Base-by-base conservation (phyloP, 805 yeast species). In the Pichia ethanolica region DNA sequence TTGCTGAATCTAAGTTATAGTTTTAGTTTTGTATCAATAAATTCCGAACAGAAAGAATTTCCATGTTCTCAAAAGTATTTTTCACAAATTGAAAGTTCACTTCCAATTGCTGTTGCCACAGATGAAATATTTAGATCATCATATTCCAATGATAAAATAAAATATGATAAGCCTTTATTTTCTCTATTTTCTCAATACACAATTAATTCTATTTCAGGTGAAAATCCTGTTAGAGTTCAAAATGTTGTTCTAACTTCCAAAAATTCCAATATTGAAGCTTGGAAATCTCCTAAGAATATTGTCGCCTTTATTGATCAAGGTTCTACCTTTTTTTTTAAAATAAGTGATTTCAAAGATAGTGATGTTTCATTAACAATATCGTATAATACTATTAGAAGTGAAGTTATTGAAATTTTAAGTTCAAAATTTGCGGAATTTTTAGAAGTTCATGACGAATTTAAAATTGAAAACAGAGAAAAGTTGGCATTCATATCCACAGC, bases 291-390 rank as follows among this genome's bases (percentile, higher is more conserved):
- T 7, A 49, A 52, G 44, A 57, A 62, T 48, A 49, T 78, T 8
- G 65, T 84, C 25, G 83, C 86, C 0, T 79, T 77, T 59, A 77
- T 78, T 7, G 89, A 83, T n/a, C 90, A 86, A 53, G 85, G 89
- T 0, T 79, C 81, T 0, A 75, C 79, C 3, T 76, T 73, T 43
- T 79, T 83, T 50, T 87, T 78, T 65, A 71, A 73, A 47, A 71
- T 86, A n/a, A 60, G 65, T 36, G 42, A 60, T 48, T 38, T 63
- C 44, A 54, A 48, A 11, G 58, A 54, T 47, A 78, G 75, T 36
- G 57, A 65, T 11, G 65, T 81, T 45, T 66, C 66, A 11, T 62
- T 83, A 45, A 57, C 54, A 3, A 70, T 82, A 32, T 56, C 61
- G 7, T 82, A 78, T 56, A 67, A 78, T 33, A 73, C 72, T 45